Percentiles rank a stretch among this genome's conserved stretches.
Evolutionary conservation across 1,284 basidiomycete species (phyloP).

Genomic region (Fereydounia khargensis): DNA sequence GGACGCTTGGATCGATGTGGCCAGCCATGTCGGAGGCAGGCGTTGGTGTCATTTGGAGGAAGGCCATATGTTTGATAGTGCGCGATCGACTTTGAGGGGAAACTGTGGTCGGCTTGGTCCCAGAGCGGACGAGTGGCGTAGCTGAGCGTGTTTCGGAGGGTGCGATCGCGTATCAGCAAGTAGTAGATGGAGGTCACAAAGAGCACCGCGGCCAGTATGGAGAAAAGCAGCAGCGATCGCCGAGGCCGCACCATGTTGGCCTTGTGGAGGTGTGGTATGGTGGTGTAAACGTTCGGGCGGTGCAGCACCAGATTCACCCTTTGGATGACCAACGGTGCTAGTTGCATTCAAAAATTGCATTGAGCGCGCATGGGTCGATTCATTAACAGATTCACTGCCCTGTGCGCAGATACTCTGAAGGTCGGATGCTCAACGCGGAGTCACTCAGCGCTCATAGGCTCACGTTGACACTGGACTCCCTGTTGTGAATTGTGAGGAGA

Average conservation of each 20-base stretch:
- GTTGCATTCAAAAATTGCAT: no score
- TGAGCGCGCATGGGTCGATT: no score
- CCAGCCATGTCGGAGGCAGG: slow-evolving; percentile 66
- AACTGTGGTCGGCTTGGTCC: slow-evolving; percentile 58
- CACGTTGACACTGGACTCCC: no score
- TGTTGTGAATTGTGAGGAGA: no score
- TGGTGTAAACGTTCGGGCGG: no score
- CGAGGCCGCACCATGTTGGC: slow-evolving; percentile 1
- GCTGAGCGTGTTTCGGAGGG: slow-evolving; percentile 44
- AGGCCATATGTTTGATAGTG: slow-evolving; percentile 67
- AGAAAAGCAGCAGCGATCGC: slow-evolving; percentile 5
- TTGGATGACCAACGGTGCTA: no score
- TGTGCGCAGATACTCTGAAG: no score
- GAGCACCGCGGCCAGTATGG: not conserved
- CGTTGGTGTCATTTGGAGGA: slow-evolving; percentile 59
- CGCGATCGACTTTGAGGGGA: slow-evolving; percentile 58
- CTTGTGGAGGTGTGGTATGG: no score
- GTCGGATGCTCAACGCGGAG: no score
- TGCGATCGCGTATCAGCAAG: slow-evolving; percentile 10
- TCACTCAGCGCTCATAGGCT: no score
- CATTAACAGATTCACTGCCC: no score
- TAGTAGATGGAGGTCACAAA: slow-evolving; percentile 2
- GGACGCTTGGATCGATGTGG: slow-evolving; percentile 8
- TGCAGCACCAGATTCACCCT: no score
- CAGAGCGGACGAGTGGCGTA: slow-evolving; percentile 68